Evolutionary conservation across 331 rosid species (phyloP).

Genomic region (Spiraea crenata): DNA sequence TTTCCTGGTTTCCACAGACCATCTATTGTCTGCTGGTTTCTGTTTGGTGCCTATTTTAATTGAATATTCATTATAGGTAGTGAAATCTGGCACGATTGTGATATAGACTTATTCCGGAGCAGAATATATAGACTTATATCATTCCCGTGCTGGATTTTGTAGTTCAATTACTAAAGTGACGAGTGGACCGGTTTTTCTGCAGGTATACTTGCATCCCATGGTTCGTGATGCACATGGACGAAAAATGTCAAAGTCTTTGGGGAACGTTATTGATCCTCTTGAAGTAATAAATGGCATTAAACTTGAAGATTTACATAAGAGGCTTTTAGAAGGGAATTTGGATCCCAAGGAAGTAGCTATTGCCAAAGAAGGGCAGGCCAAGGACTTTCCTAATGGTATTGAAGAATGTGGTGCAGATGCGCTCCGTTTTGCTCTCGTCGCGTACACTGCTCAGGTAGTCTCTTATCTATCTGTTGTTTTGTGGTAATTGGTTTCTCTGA

Average conservation of each 20-base stretch:
- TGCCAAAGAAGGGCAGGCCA: constrained; percentile 83
- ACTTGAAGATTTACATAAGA: constrained; percentile 71
- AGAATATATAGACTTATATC: not conserved
- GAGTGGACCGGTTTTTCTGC: constrained; percentile 17
- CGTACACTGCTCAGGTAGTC: constrained; percentile 91
- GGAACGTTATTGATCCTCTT: constrained; percentile 93
- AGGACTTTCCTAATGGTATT: constrained; percentile 91
- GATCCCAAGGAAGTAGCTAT: constrained; percentile 69
- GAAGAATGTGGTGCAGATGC: constrained; percentile 95
- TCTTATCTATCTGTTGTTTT: constrained; percentile 10
- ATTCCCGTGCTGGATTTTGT: not conserved
- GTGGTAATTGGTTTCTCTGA: constrained; percentile 10
- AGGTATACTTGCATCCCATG: constrained; percentile 96
- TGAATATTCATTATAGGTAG: not conserved
- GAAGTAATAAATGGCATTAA: constrained; percentile 85
- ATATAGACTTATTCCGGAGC: too few species aligned
- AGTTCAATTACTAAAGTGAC: not conserved
- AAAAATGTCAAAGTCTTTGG: constrained; percentile 95
- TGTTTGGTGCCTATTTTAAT: not conserved
- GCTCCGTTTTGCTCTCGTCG: constrained; percentile 86
- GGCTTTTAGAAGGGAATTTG: constrained; percentile 84
- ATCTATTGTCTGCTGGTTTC: not conserved
- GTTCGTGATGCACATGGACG: constrained; percentile 98
- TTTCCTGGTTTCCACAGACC: too few species aligned
- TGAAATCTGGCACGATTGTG: too few species aligned